Conservation (phyloP, 805 yeast species). For the Scheffersomyces ergatensis region DNA sequence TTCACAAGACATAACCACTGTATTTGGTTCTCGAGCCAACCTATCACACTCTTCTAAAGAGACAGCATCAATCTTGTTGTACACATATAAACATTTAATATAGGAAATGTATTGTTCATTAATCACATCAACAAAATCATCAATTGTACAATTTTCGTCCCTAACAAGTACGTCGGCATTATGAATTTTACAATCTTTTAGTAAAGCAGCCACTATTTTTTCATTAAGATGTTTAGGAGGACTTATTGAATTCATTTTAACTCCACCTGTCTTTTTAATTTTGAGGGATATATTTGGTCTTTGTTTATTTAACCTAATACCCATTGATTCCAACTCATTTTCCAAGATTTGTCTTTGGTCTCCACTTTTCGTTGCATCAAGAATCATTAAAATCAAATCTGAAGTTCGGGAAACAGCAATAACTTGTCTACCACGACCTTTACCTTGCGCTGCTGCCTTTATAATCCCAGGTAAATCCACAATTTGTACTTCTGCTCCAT, state of each 20-base stretch:
- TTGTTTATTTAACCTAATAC: conserved; percentile 80
- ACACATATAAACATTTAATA: conserved; percentile 88
- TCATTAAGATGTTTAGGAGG: conserved; percentile 85
- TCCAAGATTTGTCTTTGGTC: conserved; percentile 87
- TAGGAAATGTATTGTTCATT: conserved; percentile 86
- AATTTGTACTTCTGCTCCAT: conserved; percentile 95
- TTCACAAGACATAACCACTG: conserved; percentile 92
- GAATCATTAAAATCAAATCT: conserved; percentile 85
- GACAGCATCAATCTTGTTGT: conserved; percentile 94
- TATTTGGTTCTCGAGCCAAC: conserved; percentile 87
- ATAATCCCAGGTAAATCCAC: conserved; percentile 98
- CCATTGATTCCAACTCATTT: conserved; percentile 88
- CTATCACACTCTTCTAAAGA: conserved; percentile 92
- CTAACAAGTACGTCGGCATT: conserved; percentile 91
- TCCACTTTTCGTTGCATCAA: conserved; percentile 92
- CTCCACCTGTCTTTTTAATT: conserved; percentile 86
- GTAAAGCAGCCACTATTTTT: conserved; percentile 68
- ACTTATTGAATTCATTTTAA: conserved; percentile 73
- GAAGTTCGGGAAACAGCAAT: conserved; percentile 95
- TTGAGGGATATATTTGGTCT: conserved; percentile 80
- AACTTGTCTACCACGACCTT: conserved; percentile 96
- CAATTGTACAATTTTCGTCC: conserved; percentile 86
- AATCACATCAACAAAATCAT: conserved; percentile 86
- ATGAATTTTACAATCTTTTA: conserved; percentile 85
- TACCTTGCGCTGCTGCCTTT: conserved; percentile 94